Percentiles rank a stretch among this genome's conserved stretches.
Evolutionary conservation across 2,329 filamentous ascomycete species (phyloP).

Genomic region (Alternaria dauci): DNA sequence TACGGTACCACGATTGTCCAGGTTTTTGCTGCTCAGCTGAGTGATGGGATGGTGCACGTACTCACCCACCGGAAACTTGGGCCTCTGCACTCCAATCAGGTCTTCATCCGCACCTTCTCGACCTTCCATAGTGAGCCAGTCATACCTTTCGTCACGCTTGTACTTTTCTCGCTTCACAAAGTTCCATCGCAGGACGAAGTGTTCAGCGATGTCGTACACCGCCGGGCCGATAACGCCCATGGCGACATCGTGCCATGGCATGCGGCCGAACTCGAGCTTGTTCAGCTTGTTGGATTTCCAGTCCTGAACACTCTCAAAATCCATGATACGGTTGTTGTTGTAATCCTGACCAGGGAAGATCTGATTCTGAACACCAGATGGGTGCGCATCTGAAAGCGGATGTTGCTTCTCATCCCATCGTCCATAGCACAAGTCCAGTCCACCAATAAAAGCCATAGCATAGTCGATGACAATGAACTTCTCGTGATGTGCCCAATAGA

Average conservation of each 20-base stretch:
- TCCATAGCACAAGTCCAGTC: conserved; percentile 93
- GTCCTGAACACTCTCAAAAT: conserved; percentile 88
- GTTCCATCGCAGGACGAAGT: conserved; percentile 95
- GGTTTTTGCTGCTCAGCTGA: conserved; percentile 71
- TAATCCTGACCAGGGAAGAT: conserved; percentile 97
- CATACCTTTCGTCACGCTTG: conserved; percentile 83
- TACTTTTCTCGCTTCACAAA: conserved; percentile 98
- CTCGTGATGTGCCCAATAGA: conserved; percentile 98
- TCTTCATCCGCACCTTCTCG: conserved; percentile 82
- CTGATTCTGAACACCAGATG: conserved; percentile 80
- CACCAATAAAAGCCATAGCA: conserved; percentile 88
- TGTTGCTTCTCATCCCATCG: conserved; percentile 92
- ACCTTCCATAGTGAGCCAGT: conserved; percentile 84
- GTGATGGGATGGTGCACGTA: conserved; percentile 83
- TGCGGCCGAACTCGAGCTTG: conserved; percentile 89
- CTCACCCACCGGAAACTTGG: conserved; percentile 86
- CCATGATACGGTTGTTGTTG: conserved; percentile 96
- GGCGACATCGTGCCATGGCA: conserved; percentile 98
- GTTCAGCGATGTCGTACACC: conserved; percentile 93
- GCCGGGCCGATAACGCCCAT: conserved; percentile 91
- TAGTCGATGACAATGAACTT: conserved; percentile 98
- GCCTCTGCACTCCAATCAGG: conserved; percentile 85
- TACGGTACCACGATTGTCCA: conserved; percentile 71
- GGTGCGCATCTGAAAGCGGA: conserved; percentile 85
- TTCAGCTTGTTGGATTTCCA: conserved; percentile 94